These are phyloP conservation scores for Exophiala spinifera DNA, from an alignment of 2,329 filamentous ascomycete species.

Conservation along the genomic window DNA sequence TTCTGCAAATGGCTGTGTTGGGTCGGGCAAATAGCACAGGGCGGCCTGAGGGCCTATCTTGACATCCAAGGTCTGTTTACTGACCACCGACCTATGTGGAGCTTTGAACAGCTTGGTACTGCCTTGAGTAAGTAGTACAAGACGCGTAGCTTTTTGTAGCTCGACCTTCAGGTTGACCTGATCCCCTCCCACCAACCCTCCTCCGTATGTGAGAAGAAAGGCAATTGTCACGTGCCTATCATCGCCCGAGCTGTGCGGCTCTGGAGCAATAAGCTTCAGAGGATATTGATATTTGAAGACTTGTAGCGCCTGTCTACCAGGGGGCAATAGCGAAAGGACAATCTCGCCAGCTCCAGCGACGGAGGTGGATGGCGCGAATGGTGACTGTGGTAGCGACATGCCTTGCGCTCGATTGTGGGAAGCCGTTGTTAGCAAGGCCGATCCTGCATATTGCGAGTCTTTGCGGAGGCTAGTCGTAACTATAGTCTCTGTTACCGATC, in stretches of 20 bases:
- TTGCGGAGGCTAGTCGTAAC: too few relatives aligned
- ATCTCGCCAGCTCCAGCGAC: conserved; percentile 75
- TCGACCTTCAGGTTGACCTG: conserved; percentile 69
- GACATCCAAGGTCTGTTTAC: conserved; percentile 50
- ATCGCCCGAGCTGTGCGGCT: conserved; percentile 60
- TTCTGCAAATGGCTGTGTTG: conserved; percentile 82
- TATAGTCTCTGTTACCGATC: too few relatives aligned
- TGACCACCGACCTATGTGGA: conserved; percentile 36
- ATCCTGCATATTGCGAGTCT: not conserved
- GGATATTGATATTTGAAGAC: conserved; percentile 87
- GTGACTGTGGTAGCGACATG: conserved; percentile 50
- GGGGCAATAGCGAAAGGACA: conserved; percentile 68
- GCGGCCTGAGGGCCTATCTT: conserved; percentile 49
- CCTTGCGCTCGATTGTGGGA: not conserved
- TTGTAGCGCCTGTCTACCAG: conserved; percentile 67
- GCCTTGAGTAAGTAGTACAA: conserved; percentile 65
- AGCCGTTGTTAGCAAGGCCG: not conserved
- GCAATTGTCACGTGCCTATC: conserved; percentile 49
- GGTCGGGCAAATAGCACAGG: conserved; percentile 74
- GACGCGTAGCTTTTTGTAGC: conserved; percentile 61
- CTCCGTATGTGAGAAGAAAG: conserved; percentile 91
- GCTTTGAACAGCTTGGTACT: conserved; percentile 97
- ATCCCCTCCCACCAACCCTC: conserved; percentile 87
- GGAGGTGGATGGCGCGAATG: conserved; percentile 72
- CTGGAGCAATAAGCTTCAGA: conserved; percentile 84